Percentiles rank a stretch among this genome's conserved stretches.
Evolutionary conservation across 129 eudicot genomes (phyloP).

Genomic region (Chrysanthemum makinoi): DNA sequence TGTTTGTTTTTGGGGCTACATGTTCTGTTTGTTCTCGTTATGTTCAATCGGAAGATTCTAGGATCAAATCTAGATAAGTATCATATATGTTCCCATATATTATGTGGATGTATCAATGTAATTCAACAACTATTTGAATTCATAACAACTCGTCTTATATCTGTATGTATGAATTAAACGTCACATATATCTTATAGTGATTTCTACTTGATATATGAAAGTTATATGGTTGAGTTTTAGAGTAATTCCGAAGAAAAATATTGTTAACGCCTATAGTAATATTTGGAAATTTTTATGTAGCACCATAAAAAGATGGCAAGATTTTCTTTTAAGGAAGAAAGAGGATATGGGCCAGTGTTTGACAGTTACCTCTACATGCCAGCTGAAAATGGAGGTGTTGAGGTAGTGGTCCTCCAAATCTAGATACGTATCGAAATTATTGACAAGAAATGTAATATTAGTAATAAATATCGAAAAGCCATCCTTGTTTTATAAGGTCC

Average conservation of each 20-base stretch:
- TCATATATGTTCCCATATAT: too few species aligned
- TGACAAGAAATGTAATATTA: slow-evolving; percentile 4
- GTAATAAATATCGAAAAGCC: neutral
- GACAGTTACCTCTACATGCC: slow-evolving; percentile 30
- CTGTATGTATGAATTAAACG: too few species aligned
- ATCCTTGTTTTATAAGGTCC: neutral
- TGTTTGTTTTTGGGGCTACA: neutral
- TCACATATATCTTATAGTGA: too few species aligned
- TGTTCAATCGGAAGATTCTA: neutral
- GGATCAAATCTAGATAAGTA: too few species aligned
- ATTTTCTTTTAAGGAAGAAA: slow-evolving; percentile 1
- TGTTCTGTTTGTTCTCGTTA: slow-evolving; percentile 3
- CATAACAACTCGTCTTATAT: too few species aligned
- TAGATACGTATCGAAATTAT: slow-evolving; percentile 18
- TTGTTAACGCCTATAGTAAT: neutral
- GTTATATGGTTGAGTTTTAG: too few species aligned
- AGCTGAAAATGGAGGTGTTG: slow-evolving; percentile 24
- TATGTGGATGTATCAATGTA: too few species aligned
- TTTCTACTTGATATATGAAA: too few species aligned
- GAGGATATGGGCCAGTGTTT: slow-evolving; percentile 19
- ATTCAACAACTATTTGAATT: too few species aligned
- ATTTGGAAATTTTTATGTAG: neutral
- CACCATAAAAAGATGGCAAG: neutral
- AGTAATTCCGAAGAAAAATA: too few species aligned
- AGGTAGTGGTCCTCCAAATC: slow-evolving; percentile 30